Base-by-base conservation (phyloP, 2,329 filamentous ascomycete genomes). In the Sporothrix dimorphospora region DNA sequence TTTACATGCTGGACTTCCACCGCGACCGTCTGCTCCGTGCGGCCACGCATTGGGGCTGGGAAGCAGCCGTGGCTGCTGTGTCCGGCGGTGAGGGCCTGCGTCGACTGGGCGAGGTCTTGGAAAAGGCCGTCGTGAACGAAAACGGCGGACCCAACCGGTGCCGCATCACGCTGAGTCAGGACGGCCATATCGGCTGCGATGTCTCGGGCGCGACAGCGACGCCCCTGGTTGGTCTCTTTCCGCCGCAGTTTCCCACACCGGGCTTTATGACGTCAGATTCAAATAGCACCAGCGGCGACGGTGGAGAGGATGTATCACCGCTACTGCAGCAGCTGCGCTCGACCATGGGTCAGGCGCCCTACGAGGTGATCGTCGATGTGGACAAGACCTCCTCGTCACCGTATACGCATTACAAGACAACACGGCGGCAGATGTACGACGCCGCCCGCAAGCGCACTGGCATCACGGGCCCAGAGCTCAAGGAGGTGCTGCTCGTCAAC, bases 331-430 rank as follows among this genome's bases (percentile, higher is more conserved):
- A 61, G 16, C 47, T 75, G 16, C 80, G 77, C 11, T 72, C 74
- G 0, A 78, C 76, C 34, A 72, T 76, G n/a, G 68, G 63, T 24
- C 14, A 51, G 1, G 77, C 79, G 0, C 77, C 77, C 0, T 87
- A 83, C 73, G 80, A 82, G 2, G 79, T 89, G 2, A 73, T 85
- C 0, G 72, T 88, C 3, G 87, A 89, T 76, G 70, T 72, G 11
- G 72, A 75, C n/a, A 70, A 70, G n/a, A 86, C 84, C 0, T 49
- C 75, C 8, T 80, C 81, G 53, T 88, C 87, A 0, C 86, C 89
- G n/a, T 92, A 91, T 78, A 97, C 94, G 0, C 90, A 91, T 72
- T 92, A 92, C 83, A 98, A 99, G 81, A 98, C 95, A 0, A 96
- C 92, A 0, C 83, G 86, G 65, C 89, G 95, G 16, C 82, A 84